Evolutionary conservation across 139 green algal species (phyloP).

Genomic region (Coelastrella sp.): DNA sequence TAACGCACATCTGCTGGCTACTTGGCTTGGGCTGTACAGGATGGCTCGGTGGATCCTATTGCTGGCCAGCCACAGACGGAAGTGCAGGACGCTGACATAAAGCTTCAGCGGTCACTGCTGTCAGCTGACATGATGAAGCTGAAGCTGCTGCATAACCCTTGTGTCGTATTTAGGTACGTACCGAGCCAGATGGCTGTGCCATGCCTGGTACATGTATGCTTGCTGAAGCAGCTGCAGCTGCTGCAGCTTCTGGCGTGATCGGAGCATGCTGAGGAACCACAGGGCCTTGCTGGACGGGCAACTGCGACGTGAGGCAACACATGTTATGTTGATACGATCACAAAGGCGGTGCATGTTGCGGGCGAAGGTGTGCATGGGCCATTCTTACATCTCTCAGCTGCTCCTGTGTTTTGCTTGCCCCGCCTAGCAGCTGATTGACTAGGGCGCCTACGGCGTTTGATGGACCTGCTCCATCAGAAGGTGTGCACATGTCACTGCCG

Average conservation of each 20-base stretch:
- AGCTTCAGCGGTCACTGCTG: background rate
- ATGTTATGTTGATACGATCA: too few relatives aligned
- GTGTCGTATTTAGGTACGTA: background rate
- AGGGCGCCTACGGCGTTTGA: conserved; percentile 85
- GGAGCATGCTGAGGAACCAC: background rate
- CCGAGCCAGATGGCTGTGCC: conserved; percentile 29
- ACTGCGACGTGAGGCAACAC: conserved; percentile 1
- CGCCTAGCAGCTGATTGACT: conserved; percentile 84
- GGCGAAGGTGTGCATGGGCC: background rate
- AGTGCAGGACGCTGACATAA: too few relatives aligned
- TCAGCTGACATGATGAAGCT: background rate
- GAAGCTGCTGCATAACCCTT: background rate
- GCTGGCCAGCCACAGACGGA: too few relatives aligned
- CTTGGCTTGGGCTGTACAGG: too few relatives aligned
- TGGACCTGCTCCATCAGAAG: conserved; percentile 70
- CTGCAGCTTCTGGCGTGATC: conserved; percentile 47
- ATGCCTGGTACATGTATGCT: conserved; percentile 53
- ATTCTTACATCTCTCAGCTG: conserved; percentile 71
- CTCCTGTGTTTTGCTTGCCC: conserved; percentile 80
- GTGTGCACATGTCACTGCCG: conserved; percentile 81
- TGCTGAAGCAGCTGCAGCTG: conserved; percentile 34
- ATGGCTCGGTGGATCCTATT: too few relatives aligned
- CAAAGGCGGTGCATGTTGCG: too few relatives aligned
- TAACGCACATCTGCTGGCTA: too few relatives aligned
- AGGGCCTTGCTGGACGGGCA: conserved; percentile 48